phyloP scores from a whole-genome alignment of 2,329 filamentous ascomycete species.

The Neofusicoccum parvum region DNA sequence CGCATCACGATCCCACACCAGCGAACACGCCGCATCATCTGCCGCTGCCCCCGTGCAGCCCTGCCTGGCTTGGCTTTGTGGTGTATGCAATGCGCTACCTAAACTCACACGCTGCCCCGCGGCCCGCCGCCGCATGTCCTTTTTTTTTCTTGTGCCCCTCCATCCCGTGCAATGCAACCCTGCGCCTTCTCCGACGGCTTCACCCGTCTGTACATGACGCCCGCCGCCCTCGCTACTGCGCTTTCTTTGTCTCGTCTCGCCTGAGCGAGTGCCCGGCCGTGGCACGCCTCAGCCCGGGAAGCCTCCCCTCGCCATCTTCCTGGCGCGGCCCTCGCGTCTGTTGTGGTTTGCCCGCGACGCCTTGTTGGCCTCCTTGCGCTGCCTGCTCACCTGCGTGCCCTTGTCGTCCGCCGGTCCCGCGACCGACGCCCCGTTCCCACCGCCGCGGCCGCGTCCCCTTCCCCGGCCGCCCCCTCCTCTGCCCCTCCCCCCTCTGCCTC shows the following conservation, averaged over 20 bases:
- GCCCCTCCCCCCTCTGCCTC: conserved; percentile 51
- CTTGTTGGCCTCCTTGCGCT: conserved; percentile 81
- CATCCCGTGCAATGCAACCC: not conserved
- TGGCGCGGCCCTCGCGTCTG: conserved; percentile 69
- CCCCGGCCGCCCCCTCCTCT: conserved; percentile 48
- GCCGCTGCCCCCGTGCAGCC: not conserved
- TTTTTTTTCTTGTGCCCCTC: not conserved
- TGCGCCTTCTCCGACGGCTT: conserved; percentile 3
- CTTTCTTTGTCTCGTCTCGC: not conserved
- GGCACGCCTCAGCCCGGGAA: conserved; percentile 40
- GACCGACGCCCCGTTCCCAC: conserved; percentile 53
- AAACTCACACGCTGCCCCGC: not conserved
- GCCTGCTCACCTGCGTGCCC: conserved; percentile 70
- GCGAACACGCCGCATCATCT: not conserved
- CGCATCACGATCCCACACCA: not conserved
- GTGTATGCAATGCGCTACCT: not conserved
- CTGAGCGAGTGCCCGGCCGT: not conserved
- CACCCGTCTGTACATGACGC: not conserved
- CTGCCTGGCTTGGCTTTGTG: not conserved
- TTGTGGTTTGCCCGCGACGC: conserved; percentile 83
- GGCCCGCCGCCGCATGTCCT: too few relatives aligned
- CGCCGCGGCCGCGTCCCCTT: conserved; percentile 38
- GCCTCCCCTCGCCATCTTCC: conserved; percentile 63
- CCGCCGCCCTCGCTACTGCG: not conserved
- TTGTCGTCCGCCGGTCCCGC: conserved; percentile 68